Base-by-base conservation (phyloP, 2,329 filamentous ascomycete genomes). In the Hysterium pulicare region DNA sequence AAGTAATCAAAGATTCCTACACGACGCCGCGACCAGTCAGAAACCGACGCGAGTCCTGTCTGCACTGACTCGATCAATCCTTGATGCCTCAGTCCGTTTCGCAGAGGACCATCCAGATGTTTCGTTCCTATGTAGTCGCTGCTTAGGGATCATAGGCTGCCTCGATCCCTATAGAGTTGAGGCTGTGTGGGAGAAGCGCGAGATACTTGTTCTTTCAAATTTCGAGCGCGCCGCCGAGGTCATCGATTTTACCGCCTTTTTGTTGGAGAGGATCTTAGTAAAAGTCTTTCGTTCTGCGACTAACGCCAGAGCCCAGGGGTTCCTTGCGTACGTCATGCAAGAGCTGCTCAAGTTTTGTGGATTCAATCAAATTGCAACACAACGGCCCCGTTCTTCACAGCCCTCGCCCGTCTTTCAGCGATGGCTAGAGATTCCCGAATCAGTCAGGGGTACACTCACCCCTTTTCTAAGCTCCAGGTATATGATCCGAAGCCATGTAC, bases 301-400 rank as follows among this genome's bases (percentile, higher is more conserved):
- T 0, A 94, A 96, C 61, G 86, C 90, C 2, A 84, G 82, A 50
- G 78, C 90, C 5, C 93, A 97, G 64, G 90, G 90, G 0, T 95
- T 94, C 60, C 75, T 99, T 15, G 91, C 91, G 1, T 98, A 87
- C 66, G 87, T 86, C 2, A 96, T 98, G 83, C 93, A 99, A 66
- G 86, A 95, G 56, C 76, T 97, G 31, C 76, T 97, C 3, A 83
- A 84, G 33, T 82, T 84, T 51, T 88, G 86, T 57, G 83, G 86
- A 21, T 83, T 96, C 57, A 82, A 76, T 45, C 72, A 77, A 9
- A 79, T 74, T 16, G 70, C 75, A 30, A 70, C 71, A 22, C 64
- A 75, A 15, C 71, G 75, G 33, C 71, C 75, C 30, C 72, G 77
- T 28, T 71, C 74, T 36, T 71, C 75, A 16, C 78, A 82, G 21